Evolutionary conservation across 345 rosid species (phyloP).

Genomic region (Excoecaria agallocha): DNA sequence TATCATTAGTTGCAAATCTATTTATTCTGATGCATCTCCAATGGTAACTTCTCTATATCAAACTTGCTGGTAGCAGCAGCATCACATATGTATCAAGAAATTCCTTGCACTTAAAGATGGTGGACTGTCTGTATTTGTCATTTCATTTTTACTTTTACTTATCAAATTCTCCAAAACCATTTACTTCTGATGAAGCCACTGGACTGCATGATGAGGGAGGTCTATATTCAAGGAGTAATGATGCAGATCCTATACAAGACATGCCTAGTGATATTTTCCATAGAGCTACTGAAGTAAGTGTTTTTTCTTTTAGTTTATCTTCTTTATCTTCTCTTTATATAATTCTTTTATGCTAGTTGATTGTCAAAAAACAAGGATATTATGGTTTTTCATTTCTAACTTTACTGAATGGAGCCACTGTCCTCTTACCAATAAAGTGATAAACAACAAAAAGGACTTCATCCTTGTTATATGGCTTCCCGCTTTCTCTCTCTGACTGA

Average conservation of each 20-base stretch:
- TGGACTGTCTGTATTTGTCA: background rate
- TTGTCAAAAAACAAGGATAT: background rate
- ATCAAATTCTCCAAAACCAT: conserved; percentile 14
- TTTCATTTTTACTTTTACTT: background rate
- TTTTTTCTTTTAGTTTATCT: conserved; percentile 2
- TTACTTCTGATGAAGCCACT: conserved; percentile 37
- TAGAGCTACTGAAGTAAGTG: conserved; percentile 45
- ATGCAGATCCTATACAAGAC: conserved; percentile 34
- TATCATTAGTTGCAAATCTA: background rate
- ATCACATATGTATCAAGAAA: background rate
- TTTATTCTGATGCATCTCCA: background rate
- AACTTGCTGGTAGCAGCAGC: background rate
- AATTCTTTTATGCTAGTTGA: background rate
- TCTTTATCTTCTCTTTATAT: conserved; percentile 1
- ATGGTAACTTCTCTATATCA: background rate
- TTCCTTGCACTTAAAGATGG: background rate
- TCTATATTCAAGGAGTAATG: conserved; percentile 21
- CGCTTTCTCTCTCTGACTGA: background rate
- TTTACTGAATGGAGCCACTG: background rate
- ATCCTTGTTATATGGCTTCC: background rate
- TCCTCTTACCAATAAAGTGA: background rate
- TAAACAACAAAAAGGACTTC: background rate
- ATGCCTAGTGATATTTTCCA: conserved; percentile 55
- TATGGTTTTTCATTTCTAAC: background rate
- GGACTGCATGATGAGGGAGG: conserved; percentile 35